A percentile compares a stretch with the other conserved stretches of the same genome.
These are phyloP conservation scores for Scheffersomyces ergatensis DNA, from an alignment of 805 yeast species.

Conservation along the genomic window DNA sequence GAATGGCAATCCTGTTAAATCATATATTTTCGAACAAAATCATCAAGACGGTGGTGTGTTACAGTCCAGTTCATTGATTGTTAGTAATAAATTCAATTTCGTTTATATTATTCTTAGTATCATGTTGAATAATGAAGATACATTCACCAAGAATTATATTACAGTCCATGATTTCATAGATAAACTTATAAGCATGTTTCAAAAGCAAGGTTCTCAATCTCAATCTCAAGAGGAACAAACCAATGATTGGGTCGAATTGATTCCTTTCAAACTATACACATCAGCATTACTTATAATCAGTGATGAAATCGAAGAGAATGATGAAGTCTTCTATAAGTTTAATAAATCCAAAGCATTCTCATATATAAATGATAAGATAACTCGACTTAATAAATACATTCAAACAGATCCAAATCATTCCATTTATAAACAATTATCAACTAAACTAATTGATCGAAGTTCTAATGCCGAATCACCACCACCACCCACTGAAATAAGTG, in stretches of 20 bases:
- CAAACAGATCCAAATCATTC: constrained; percentile 8
- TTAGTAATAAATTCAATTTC: constrained; percentile 40
- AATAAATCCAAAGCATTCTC: constrained; percentile 34
- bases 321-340: constrained; percentile 38
- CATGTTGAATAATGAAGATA: constrained; percentile 22
- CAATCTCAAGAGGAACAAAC: constrained; percentile 10
- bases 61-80: constrained; percentile 38
- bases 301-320: constrained; percentile 30
- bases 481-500: constrained; percentile 13
- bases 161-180: constrained; percentile 47
- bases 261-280: constrained; percentile 19
- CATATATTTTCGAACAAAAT: constrained; percentile 28
- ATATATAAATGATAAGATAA: constrained; percentile 39
- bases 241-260: constrained; percentile 24
- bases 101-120: constrained; percentile 37
- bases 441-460: constrained; percentile 14
- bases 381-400: constrained; percentile 15
- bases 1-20: constrained; percentile 37
- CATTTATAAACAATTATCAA: constrained; percentile 14
- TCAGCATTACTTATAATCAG: constrained; percentile 23
- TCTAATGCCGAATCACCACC: constrained; percentile 12
- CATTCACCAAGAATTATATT: constrained; percentile 26
- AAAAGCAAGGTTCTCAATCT: not conserved
- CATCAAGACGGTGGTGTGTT: constrained; percentile 31
- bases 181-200: constrained; percentile 18